Evolutionary conservation across 371 early-diverging fungal species (phyloP).

Genomic region (Syncephalis fuscata): DNA sequence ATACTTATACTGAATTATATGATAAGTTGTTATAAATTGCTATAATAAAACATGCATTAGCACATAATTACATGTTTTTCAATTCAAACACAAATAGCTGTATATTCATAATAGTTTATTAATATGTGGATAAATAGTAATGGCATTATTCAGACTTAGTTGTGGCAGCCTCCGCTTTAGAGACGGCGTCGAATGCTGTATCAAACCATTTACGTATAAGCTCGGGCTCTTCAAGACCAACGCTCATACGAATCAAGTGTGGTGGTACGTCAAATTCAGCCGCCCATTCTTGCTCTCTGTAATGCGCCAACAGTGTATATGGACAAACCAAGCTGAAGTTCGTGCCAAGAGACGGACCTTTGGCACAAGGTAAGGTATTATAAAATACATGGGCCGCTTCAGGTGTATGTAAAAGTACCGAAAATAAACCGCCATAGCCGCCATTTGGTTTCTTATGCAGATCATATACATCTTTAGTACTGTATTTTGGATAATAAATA

Average conservation of each 20-base stretch:
- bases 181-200: too few relatives aligned
- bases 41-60: too few relatives aligned
- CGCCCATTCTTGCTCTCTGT: constrained; percentile 84
- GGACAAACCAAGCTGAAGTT: constrained; percentile 90
- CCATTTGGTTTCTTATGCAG: constrained; percentile 30
- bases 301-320: constrained; percentile 90
- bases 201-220: neutral
- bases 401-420: constrained; percentile 47
- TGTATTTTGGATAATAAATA: constrained; percentile 77
- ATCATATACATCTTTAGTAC: constrained; percentile 43
- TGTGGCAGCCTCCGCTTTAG: too few relatives aligned
- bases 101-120: too few relatives aligned
- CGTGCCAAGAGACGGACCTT: constrained; percentile 92
- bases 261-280: constrained; percentile 57
- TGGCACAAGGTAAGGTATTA: constrained; percentile 59
- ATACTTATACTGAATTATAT: too few relatives aligned
- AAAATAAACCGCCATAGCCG: constrained; percentile 87
- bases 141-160: too few relatives aligned
- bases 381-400: constrained; percentile 53
- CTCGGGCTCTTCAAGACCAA: constrained; percentile 61
- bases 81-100: too few relatives aligned
- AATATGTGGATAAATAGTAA: too few relatives aligned
- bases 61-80: too few relatives aligned
- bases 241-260: constrained; percentile 68
- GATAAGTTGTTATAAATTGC: too few relatives aligned